Evolutionary conservation across 306 rosid genomes (phyloP).

Genomic region (Leucaena leucocephala): DNA sequence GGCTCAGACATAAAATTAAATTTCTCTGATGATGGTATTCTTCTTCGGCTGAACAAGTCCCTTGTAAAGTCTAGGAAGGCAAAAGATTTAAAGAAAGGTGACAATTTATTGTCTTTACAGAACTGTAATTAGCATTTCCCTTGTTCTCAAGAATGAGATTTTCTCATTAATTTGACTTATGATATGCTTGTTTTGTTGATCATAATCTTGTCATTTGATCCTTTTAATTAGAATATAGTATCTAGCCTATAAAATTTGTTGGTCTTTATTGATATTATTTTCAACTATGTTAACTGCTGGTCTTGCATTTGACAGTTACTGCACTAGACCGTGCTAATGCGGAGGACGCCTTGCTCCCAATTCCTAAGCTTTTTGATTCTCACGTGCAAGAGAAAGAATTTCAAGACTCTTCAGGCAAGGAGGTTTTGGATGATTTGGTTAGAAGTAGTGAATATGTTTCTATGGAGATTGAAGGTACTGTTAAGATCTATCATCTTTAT

Average conservation of each 20-base stretch:
- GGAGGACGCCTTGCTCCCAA: constrained; percentile 86
- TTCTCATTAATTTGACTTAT: neutral
- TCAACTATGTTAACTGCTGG: constrained; percentile 38
- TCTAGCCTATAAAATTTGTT: constrained; percentile 7
- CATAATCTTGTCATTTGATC: constrained; percentile 34
- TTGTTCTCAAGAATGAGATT: neutral
- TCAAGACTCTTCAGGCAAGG: constrained; percentile 45
- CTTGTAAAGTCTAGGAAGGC: constrained; percentile 66
- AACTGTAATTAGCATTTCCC: constrained; percentile 2
- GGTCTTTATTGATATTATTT: constrained; percentile 2
- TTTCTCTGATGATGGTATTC: constrained; percentile 75
- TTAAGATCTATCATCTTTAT: constrained; percentile 14
- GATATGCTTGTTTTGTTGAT: constrained; percentile 30
- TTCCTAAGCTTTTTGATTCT: constrained; percentile 73
- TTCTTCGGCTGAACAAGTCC: constrained; percentile 69
- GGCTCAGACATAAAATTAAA: constrained; percentile 73
- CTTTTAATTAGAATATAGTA: constrained; percentile 22
- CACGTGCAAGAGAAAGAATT: constrained; percentile 44
- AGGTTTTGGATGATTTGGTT: constrained; percentile 37
- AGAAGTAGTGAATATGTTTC: constrained; percentile 42
- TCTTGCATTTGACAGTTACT: constrained; percentile 60
- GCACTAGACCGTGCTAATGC: constrained; percentile 92
- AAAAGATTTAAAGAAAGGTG: constrained; percentile 60
- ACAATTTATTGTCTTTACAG: constrained; percentile 16
- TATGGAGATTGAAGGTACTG: constrained; percentile 53